A percentile compares a stretch with the other conserved stretches of the same genome.
Conservation (phyloP, 371 early-diverging fungal species). For the Mucor racemosus region DNA sequence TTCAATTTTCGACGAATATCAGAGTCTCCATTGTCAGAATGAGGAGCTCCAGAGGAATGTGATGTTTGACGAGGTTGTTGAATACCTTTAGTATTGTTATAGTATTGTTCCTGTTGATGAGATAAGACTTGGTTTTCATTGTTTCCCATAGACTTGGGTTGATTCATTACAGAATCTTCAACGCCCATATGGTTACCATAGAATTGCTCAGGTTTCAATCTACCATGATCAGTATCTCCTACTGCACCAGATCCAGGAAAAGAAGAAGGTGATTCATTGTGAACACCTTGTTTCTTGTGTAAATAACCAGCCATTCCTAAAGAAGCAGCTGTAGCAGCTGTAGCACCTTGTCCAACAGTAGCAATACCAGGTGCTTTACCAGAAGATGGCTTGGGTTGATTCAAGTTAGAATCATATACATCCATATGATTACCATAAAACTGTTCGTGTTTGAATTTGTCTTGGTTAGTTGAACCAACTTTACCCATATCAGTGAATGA, state of each 20-base stretch:
- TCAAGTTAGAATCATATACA: background rate
- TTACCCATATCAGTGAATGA: background rate
- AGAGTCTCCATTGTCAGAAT: background rate
- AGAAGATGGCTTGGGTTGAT: background rate
- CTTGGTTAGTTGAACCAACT: background rate
- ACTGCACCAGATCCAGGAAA: background rate
- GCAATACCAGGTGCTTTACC: background rate
- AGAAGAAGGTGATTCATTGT: background rate
- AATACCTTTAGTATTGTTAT: background rate
- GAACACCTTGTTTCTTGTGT: background rate
- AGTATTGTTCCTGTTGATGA: too few relatives aligned
- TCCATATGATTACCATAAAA: slow-evolving; percentile 1
- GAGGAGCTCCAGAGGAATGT: too few relatives aligned
- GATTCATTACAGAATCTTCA: background rate
- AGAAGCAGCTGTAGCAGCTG: background rate
- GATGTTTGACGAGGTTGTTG: background rate
- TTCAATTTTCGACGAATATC: background rate
- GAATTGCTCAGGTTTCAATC: background rate
- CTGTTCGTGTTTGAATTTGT: background rate
- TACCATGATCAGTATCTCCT: background rate
- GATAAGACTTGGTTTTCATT: too few relatives aligned
- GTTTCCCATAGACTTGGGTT: background rate
- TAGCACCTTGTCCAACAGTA: background rate
- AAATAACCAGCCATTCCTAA: background rate
- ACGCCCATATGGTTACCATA: background rate